Percentiles rank a stretch among this genome's conserved stretches.
These are phyloP conservation scores for Ampelocalamus luodianensis DNA, from an alignment of 176 grass and related monocot species.

Conservation along the genomic window DNA sequence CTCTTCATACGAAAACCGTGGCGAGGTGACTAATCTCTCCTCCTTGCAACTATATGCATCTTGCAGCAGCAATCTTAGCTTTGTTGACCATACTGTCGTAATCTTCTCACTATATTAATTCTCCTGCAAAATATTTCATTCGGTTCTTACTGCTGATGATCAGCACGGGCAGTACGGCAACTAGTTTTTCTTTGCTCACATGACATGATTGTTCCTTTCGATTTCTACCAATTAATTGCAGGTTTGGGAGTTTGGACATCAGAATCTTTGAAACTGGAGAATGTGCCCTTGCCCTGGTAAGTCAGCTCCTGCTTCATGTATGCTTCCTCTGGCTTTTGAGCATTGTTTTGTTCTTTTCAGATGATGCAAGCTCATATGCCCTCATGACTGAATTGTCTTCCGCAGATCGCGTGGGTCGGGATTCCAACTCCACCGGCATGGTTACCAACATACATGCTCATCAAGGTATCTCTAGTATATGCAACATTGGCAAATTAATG, in stretches of 20 bases:
- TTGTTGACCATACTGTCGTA: background rate
- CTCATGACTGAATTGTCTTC: background rate
- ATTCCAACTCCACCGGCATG: slow-evolving; percentile 91
- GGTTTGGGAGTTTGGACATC: slow-evolving; percentile 85
- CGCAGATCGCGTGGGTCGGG: slow-evolving; percentile 89
- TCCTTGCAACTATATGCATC: background rate
- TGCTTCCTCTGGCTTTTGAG: background rate
- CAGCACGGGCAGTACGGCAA: too few relatives aligned
- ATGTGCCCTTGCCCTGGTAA: slow-evolving; percentile 64
- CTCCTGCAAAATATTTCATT: too few relatives aligned
- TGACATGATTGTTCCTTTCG: background rate
- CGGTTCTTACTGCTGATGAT: background rate
- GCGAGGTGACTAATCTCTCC: slow-evolving; percentile 51
- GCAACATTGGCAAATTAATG: background rate
- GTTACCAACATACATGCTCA: slow-evolving; percentile 95
- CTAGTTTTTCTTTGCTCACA: background rate
- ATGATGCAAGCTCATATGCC: background rate
- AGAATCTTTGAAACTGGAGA: slow-evolving; percentile 83
- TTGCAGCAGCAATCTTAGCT: background rate
- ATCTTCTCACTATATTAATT: background rate
- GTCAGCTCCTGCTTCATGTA: slow-evolving; percentile 4
- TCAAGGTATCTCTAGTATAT: slow-evolving; percentile 59
- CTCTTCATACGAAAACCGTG: slow-evolving; percentile 68
- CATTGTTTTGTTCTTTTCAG: background rate
- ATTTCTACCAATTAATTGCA: slow-evolving; percentile 16